Evolutionary conservation across 495 filamentous ascomycete genomes (phyloP), one percentile per base, ranked within the genome.

Genomic region (Platismatia glauca): DNA sequence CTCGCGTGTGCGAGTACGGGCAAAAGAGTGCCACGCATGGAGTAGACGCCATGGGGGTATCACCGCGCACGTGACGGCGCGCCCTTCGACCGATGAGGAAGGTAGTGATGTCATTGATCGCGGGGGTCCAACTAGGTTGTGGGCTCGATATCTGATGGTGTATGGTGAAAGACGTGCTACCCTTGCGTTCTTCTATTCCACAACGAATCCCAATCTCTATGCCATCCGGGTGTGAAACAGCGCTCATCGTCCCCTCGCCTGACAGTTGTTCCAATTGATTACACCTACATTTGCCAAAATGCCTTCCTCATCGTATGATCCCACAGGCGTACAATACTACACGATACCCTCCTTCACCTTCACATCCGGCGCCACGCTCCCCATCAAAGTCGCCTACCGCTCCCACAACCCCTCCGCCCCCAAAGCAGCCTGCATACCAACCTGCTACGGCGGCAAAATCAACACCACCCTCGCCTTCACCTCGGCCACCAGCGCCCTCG

Each of bases 361-460:
- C 60, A 64, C 69, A 57, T 65, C 69, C 43, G 74, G 72, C 12
- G 57, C 59, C 15, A 71, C 64, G 6, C 59, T 73, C 16, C 68
- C 71, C 11, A 71, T 76, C 56, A 72, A 70, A 33, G 63, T 81
- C 20, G 77, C 79, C 35, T 82, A 78, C 61, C 71, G 71, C 16
- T 71, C 73, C 11, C 71, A 75, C 69, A 78, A 78, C 48, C 73
- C 72, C 13, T 70, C 65, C 5, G 67, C 69, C 9, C 55, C 64
- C 7, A 77, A 79, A 53, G 66, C 56, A 3, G 74, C 71, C n/a
- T 63, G 80, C 37, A 72, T 81, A 33, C 75, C 75, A 24, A 82
- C 80, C 7, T 82, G 78, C 64, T 81, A 76, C 44, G 75, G 76
- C 7, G 80, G 80, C 29, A 69, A 70, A 44, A 71, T 82, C 39